Evolutionary conservation across 345 rosid species (phyloP), one percentile per base, ranked within the genome.

Genomic region (Turnera subulata): DNA sequence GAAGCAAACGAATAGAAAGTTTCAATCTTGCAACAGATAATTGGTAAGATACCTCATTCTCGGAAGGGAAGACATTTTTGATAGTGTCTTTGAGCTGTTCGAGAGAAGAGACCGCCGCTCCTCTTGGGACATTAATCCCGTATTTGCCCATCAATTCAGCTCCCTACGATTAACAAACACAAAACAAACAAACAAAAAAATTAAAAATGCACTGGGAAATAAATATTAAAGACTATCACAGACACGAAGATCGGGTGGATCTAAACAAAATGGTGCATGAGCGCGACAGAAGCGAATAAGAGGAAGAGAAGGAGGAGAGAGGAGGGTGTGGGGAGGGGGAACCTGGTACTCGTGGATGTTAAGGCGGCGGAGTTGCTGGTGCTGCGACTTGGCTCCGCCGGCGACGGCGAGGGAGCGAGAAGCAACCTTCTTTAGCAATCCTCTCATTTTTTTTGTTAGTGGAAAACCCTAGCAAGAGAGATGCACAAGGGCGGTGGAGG

Each of bases 301-400:
- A 13, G 9, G 6, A 43, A 14, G 16, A 56, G 3, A 6, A 9
- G 17, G 11, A 18, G 21, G 32, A 6, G 56, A 15, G 11, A 21
- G 15, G 21, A 17, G 54, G 51, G 37, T 55, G 61, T 52, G 56
- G 5, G 48, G 35, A 58, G 61, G 42, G 44, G 10, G 6, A 19
- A 93, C 99, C 99, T 89, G 97, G 70, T 84, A 88, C 67, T 94
- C 97, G 72, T 90, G 97, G 82, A 94, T 76, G 75, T 94, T 94
- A 73, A 94, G 96, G 65, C 89, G 96, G 56, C 99, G 97, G 73
- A 90, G 90, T 71, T 94, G 99, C 64, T 90, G 97, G 49, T 84
- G 89, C 61, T 94, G 97, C 83, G 89, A 82, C 77, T 76, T 82
- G 0, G 91, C 92, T 70, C 82, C 87, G 64, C 84, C 78, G 64